A percentile compares a stretch with the other conserved stretches of the same genome.
These are phyloP conservation scores for Pythium apleroticum DNA, from an alignment of 352 stramenopile species.

Conservation along the genomic window DNA sequence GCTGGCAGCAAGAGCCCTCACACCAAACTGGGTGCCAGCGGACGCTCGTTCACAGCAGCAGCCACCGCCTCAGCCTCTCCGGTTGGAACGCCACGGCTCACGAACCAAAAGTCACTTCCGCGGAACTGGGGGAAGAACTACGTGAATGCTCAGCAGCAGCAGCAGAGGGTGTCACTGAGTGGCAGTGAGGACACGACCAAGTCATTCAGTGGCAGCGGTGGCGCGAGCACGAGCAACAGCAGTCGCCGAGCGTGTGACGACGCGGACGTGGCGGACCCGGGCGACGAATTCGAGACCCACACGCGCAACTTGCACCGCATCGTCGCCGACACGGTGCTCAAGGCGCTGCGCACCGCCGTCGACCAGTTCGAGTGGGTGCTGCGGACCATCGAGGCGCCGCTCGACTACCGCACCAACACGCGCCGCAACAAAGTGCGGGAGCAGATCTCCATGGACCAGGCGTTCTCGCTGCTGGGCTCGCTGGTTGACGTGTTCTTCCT, in stretches of 20 bases:
- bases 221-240: background rate
- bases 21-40: conserved; percentile 14
- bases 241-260: background rate
- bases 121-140: conserved; percentile 72
- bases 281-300: conserved; percentile 30
- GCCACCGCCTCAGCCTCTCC: background rate
- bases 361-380: conserved; percentile 56
- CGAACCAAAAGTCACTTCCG: conserved; percentile 46
- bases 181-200: conserved; percentile 18
- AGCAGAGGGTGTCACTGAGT: conserved; percentile 23
- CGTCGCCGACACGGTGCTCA: conserved; percentile 39
- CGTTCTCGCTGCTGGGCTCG: conserved; percentile 47
- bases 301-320: conserved; percentile 41
- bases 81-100: conserved; percentile 8
- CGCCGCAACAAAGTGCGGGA: conserved; percentile 1
- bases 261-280: background rate
- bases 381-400: conserved; percentile 38
- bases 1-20: conserved; percentile 30
- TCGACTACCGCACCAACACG: conserved; percentile 29
- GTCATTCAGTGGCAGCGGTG: background rate
- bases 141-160: conserved; percentile 24
- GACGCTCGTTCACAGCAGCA: conserved; percentile 8
- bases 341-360: conserved; percentile 45
- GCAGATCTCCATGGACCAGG: conserved; percentile 37
- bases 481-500: conserved; percentile 60